Percentiles rank a stretch among this genome's conserved stretches.
phyloP scores from a whole-genome alignment of 768 basidiomycete genomes.

The Cantharellus anzutake region DNA sequence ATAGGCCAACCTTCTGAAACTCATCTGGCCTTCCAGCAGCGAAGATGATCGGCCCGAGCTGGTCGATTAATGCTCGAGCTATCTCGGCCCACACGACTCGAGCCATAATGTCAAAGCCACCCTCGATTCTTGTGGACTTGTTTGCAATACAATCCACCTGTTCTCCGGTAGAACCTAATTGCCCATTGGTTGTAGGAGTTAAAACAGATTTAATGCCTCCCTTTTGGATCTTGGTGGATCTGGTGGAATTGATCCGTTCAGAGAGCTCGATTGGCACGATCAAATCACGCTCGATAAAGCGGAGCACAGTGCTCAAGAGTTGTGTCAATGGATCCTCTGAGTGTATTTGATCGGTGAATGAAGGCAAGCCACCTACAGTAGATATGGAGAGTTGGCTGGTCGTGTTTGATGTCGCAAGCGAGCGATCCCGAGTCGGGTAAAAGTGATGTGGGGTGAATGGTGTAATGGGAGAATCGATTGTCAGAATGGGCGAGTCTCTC shows the following conservation, averaged over 20 bases:
- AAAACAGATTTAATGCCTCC: constrained; percentile 4
- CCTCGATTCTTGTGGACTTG: constrained; percentile 9
- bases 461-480: constrained; percentile 26
- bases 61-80: constrained; percentile 59
- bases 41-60: constrained; percentile 68
- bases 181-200: background rate
- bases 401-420: no score
- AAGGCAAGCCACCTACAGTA: background rate
- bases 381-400: no score
- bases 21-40: constrained; percentile 83
- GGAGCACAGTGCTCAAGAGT: constrained; percentile 67
- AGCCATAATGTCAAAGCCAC: constrained; percentile 64
- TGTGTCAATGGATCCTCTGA: constrained; percentile 46
- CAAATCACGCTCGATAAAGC: constrained; percentile 62
- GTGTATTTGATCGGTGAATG: constrained; percentile 17
- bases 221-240: constrained; percentile 21
- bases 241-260: constrained; percentile 30
- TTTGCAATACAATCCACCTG: background rate
- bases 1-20: constrained; percentile 52
- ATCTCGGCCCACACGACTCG: constrained; percentile 83
- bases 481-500: no score
- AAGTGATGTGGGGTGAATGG: constrained; percentile 28
- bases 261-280: constrained; percentile 57
- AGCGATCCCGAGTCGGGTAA: background rate
- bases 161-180: background rate